Evolutionary conservation across 2,329 filamentous ascomycete species (phyloP).

Genomic region (Botrytis pseudocinerea): DNA sequence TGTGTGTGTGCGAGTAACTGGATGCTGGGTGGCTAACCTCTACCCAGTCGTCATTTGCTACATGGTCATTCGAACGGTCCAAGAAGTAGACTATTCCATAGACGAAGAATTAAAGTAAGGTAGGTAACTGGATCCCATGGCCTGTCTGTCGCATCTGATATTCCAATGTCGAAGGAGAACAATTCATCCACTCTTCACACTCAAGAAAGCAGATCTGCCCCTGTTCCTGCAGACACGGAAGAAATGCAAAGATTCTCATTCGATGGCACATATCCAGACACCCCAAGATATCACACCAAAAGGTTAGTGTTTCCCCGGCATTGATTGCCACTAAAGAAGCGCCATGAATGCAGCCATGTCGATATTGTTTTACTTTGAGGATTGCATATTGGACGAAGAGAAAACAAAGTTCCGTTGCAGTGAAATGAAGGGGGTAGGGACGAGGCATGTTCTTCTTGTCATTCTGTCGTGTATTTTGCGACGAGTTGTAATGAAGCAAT

Average conservation of each 20-base stretch:
- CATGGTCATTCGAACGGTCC: not conserved
- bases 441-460: not conserved
- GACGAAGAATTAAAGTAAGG: not conserved
- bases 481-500: no score
- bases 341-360: conserved; percentile 21
- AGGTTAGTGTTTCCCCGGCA: conserved; percentile 16
- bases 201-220: not conserved
- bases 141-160: not conserved
- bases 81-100: not conserved
- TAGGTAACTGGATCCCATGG: not conserved
- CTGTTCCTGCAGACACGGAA: conserved; percentile 15
- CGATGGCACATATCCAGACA: not conserved
- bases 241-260: not conserved
- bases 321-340: conserved; percentile 18
- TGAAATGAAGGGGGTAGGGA: not conserved
- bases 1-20: not conserved
- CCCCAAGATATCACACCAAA: not conserved
- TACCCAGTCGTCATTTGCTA: not conserved
- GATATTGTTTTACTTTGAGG: conserved; percentile 3
- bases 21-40: not conserved
- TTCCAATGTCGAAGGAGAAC: not conserved
- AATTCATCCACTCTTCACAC: not conserved
- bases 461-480: not conserved
- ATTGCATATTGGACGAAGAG: not conserved
- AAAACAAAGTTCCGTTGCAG: not conserved